Evolutionary conservation across 495 filamentous ascomycete species (phyloP).

Genomic region (Podospora tetraspora): DNA sequence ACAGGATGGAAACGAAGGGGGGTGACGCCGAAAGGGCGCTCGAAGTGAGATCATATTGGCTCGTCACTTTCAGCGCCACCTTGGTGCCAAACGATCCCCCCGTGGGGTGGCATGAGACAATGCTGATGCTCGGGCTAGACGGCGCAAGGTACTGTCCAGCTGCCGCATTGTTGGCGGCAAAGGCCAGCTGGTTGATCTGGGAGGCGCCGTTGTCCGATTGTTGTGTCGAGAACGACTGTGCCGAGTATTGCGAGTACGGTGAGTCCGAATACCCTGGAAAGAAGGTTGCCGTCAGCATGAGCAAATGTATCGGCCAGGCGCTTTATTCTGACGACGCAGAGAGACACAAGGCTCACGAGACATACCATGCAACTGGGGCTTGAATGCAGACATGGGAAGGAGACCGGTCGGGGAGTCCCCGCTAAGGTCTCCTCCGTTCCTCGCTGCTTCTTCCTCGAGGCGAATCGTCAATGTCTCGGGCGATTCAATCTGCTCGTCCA

Average conservation of each 20-base stretch:
- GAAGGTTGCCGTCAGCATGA: constrained; percentile 5
- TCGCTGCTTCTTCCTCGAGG: constrained; percentile 44
- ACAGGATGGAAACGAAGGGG: constrained; percentile 60
- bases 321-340: neutral
- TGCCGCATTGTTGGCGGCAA: constrained; percentile 48
- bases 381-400: constrained; percentile 45
- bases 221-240: constrained; percentile 37
- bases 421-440: constrained; percentile 44
- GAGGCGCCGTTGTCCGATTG: constrained; percentile 43
- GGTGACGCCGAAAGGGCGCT: constrained; percentile 49
- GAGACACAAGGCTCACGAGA: constrained; percentile 1
- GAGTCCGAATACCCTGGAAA: constrained; percentile 47
- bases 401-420: constrained; percentile 48
- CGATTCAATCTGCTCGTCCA: constrained; percentile 45
- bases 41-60: constrained; percentile 56
- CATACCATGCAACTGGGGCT: constrained; percentile 47
- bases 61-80: constrained; percentile 66
- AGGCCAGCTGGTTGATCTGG: constrained; percentile 48
- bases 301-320: no score
- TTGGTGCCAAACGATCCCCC: constrained; percentile 62
- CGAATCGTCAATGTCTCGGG: constrained; percentile 46
- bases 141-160: constrained; percentile 47
- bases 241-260: constrained; percentile 40
- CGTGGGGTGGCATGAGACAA: constrained; percentile 63
- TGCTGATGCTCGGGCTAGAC: constrained; percentile 42